Evolutionary conservation across 768 basidiomycete species (phyloP).

Genomic region (Suillus subalutaceus): DNA sequence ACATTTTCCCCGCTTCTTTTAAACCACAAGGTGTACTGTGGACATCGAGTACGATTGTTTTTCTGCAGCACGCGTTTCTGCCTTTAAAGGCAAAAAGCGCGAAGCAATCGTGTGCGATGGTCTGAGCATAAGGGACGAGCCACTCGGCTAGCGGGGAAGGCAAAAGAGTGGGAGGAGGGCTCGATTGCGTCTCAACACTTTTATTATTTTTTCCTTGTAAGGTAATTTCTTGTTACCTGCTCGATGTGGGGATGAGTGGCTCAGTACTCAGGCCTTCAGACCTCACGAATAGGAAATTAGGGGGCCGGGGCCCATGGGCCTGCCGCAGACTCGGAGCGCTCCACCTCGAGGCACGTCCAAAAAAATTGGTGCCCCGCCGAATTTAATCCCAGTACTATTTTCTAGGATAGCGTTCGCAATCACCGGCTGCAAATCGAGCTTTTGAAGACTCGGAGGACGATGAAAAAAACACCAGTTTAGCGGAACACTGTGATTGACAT

Average conservation of each 20-base stretch:
- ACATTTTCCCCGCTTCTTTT: conserved; percentile 22
- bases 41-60: conserved; percentile 30
- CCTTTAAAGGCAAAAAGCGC: conserved; percentile 23
- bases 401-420: background rate
- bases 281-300: background rate
- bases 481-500: background rate
- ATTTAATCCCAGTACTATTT: background rate
- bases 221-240: conserved; percentile 2
- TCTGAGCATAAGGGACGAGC: conserved; percentile 24
- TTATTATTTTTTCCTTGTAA: conserved; percentile 15
- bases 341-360: background rate
- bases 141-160: conserved; percentile 24
- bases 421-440: background rate
- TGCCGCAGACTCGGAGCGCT: background rate
- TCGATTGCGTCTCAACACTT: conserved; percentile 28
- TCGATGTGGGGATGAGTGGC: conserved; percentile 5
- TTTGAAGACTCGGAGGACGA: background rate
- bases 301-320: background rate
- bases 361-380: background rate
- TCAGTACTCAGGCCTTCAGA: background rate
- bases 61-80: conserved; percentile 17
- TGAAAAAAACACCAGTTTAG: background rate
- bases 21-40: conserved; percentile 19
- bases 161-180: conserved; percentile 13
- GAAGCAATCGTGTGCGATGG: conserved; percentile 24